phyloP scores from a whole-genome alignment of 352 stramenopile species.

The Thraustochytrium sp. region DNA sequence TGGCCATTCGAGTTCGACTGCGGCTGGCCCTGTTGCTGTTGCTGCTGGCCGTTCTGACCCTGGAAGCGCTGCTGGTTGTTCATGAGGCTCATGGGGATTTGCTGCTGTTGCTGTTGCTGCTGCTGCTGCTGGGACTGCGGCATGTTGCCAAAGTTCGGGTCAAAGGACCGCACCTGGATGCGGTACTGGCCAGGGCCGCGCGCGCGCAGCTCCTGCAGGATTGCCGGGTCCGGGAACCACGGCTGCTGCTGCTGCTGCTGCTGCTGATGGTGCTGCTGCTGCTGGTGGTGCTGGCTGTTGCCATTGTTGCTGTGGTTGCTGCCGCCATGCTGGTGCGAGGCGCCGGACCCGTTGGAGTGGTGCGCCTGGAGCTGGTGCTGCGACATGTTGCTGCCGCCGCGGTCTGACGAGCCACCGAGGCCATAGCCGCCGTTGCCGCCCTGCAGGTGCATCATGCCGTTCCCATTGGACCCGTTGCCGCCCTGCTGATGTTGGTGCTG shows the following conservation, averaged over 20 bases:
- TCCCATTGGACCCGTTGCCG: background rate
- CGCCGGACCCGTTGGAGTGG: background rate
- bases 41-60: too few relatives aligned
- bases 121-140: background rate
- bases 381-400: background rate
- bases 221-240: conserved; percentile 10
- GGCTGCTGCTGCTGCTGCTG: conserved; percentile 1
- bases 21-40: background rate
- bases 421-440: background rate
- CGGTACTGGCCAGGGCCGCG: conserved; percentile 13
- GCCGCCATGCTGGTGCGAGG: background rate
- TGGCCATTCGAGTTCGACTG: background rate
- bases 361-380: background rate
- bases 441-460: background rate
- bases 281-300: background rate
- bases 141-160: background rate
- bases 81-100: background rate
- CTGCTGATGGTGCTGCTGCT: background rate
- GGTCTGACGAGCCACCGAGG: background rate
- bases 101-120: background rate
- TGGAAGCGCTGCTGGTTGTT: background rate
- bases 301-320: background rate
- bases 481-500: too few relatives aligned
- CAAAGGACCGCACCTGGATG: background rate
- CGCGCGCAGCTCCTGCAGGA: background rate